These are phyloP conservation scores for Dorcoceras hygrometricum DNA, from an alignment of 257 asterid species.

Conservation along the genomic window DNA sequence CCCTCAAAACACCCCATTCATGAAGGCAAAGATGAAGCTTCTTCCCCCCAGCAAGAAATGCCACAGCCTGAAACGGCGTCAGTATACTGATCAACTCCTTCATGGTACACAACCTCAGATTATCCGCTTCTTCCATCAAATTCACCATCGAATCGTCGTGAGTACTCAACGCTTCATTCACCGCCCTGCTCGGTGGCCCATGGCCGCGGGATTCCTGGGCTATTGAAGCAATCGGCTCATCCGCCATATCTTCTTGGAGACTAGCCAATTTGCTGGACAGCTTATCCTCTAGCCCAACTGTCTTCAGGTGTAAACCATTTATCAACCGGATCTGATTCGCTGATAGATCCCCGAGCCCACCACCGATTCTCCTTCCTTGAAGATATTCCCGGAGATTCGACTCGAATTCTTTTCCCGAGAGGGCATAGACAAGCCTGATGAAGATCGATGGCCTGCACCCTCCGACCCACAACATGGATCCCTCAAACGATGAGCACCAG, in stretches of 20 bases:
- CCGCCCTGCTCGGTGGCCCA: conserved; percentile 2
- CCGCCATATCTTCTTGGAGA: conserved; percentile 39
- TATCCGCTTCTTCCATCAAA: conserved; percentile 32
- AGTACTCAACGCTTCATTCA: conserved; percentile 18
- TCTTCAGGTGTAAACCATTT: conserved; percentile 28
- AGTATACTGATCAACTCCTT: conserved; percentile 28
- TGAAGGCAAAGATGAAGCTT: conserved; percentile 33
- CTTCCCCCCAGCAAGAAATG: conserved; percentile 29
- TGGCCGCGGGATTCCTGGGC: conserved; percentile 1
- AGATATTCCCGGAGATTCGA: conserved; percentile 5
- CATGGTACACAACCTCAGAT: conserved; percentile 29
- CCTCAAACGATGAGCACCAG: conserved; percentile 42
- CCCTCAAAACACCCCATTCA: conserved; percentile 38
- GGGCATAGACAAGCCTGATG: conserved; percentile 29
- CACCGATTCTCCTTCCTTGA: conserved; percentile 2
- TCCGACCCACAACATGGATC: conserved; percentile 37
- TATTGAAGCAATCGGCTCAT: conserved; percentile 24
- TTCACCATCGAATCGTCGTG: conserved; percentile 24
- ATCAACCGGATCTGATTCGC: conserved; percentile 15
- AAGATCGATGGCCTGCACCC: conserved; percentile 45
- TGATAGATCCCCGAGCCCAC: conserved; percentile 22
- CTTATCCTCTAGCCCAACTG: conserved; percentile 21
- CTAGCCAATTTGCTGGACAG: conserved; percentile 18
- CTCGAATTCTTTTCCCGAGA: conserved; percentile 24
- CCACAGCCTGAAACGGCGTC: conserved; percentile 35